Evolutionary conservation across 2,329 filamentous ascomycete species (phyloP), one percentile per base, ranked within the genome.

Genomic region (Nemania abortiva): DNA sequence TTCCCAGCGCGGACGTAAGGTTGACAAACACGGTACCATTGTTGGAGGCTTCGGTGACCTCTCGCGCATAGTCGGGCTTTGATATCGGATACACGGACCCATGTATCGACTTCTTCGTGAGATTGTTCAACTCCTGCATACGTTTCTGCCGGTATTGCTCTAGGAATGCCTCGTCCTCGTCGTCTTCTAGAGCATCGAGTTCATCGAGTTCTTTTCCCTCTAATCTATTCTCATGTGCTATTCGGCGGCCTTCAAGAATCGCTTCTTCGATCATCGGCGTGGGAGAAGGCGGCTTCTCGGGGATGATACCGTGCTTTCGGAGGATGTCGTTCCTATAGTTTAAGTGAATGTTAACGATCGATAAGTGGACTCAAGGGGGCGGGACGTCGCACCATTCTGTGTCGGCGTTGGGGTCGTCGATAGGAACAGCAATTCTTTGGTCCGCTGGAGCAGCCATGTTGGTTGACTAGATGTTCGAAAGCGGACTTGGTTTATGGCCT

Each of bases 251-350:
- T 83, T 97, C 93, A 22, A 91, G 81, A 55, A 99, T 89, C 3
- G 96, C 96, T 84, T 98, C 95, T 82, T 99, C 92, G 76, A 99
- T 98, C 84, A 97, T 91, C 6, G 95, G 94, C 1, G 96, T 98
- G 1, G 96, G 96, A 54, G 95, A 97, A 2, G 95, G 94, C 0
- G 95, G 94, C 80, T 97, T 98, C 80, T 98, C 95, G n/a, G 96
- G 96, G 70, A 99, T 98, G 74, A 99, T 87, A 73, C 94, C 94
- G 84, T 99, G 94, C 81, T 97, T 97, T 75, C 96, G 93, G 66
- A 99, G 90, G 77, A 99, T 99, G 75, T 99, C 96, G 80, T 99
- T 99, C 95, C 95, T 98, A 56, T 22, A n/a, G 6, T 55, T 65
- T 22, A n/a, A 18, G 74, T 67, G 18, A 22, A 62, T n/a, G 31